Conservation (phyloP, 768 basidiomycete genomes). For the Calocybe cyanea region DNA sequence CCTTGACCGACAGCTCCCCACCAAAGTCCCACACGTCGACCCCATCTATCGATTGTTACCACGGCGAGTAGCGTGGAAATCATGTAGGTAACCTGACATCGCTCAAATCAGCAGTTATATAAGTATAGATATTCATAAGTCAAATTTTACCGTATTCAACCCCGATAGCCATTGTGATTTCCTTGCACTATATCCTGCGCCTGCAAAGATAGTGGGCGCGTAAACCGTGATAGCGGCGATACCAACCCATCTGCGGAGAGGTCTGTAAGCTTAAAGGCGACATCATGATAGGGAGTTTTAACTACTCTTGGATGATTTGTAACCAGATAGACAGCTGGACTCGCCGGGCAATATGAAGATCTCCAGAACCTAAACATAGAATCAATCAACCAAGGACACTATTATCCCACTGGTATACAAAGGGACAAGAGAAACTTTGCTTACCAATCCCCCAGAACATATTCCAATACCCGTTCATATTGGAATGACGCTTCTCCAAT, state of each 20-base stretch:
- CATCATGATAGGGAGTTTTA: constrained; percentile 1
- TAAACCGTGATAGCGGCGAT: constrained; percentile 45
- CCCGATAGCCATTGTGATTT: constrained; percentile 43
- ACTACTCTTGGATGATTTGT: constrained; percentile 41
- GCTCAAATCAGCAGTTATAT: neutral
- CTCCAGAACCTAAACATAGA: constrained; percentile 23
- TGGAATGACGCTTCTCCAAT: constrained; percentile 35
- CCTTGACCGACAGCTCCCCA: constrained; percentile 44
- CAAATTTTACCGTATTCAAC: constrained; percentile 36
- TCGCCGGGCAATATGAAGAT: constrained; percentile 37
- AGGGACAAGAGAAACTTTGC: neutral
- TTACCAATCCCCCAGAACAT: constrained; percentile 42
- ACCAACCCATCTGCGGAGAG: constrained; percentile 33
- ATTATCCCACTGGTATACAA: neutral
- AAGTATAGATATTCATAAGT: neutral
- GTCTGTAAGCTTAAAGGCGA: neutral
- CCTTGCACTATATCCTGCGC: constrained; percentile 37
- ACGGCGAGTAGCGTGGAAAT: constrained; percentile 36
- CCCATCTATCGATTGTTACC: constrained; percentile 40
- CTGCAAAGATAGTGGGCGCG: constrained; percentile 40
- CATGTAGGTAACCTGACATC: constrained; percentile 37
- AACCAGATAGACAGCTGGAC: constrained; percentile 42
- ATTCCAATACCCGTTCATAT: constrained; percentile 37
- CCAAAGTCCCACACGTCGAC: constrained; percentile 40
- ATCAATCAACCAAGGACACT: neutral